These are phyloP conservation scores for Aspergillus indologenus DNA, from an alignment of 495 filamentous ascomycete species.

Conservation along the genomic window DNA sequence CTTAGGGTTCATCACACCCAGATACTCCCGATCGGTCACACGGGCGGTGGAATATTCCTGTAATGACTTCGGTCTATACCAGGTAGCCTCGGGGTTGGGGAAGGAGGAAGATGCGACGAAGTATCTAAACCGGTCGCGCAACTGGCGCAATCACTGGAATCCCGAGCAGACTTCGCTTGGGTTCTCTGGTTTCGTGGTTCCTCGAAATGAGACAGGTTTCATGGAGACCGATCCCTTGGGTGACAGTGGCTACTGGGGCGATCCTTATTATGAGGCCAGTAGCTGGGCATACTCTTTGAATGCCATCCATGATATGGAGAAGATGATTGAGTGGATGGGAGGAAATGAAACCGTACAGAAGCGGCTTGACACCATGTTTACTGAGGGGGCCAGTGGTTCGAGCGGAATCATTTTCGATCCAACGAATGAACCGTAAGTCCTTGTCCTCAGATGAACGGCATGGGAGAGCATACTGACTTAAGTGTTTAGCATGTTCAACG, in stretches of 20 bases:
- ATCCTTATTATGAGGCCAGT: slow-evolving; percentile 60
- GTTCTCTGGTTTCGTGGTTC: slow-evolving; percentile 65
- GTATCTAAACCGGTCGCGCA: slow-evolving; percentile 61
- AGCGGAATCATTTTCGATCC: slow-evolving; percentile 61
- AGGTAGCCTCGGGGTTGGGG: slow-evolving; percentile 51
- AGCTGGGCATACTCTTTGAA: slow-evolving; percentile 71
- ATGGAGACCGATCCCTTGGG: slow-evolving; percentile 52
- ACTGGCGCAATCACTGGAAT: slow-evolving; percentile 77
- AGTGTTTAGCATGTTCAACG: slow-evolving; percentile 51
- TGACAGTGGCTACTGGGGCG: slow-evolving; percentile 60
- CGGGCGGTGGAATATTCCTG: slow-evolving; percentile 65
- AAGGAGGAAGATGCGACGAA: slow-evolving; percentile 50
- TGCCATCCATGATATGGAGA: slow-evolving; percentile 63
- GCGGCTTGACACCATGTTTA: slow-evolving; percentile 45
- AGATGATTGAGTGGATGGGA: slow-evolving; percentile 55
- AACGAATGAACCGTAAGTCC: slow-evolving; percentile 60
- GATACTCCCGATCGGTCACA: slow-evolving; percentile 58
- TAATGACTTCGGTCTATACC: slow-evolving; percentile 65
- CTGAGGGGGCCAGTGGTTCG: slow-evolving; percentile 46
- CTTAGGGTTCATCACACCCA: slow-evolving; percentile 63
- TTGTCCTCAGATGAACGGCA: not conserved
- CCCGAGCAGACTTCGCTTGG: slow-evolving; percentile 47
- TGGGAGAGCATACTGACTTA: slow-evolving; percentile 5
- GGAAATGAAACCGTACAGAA: slow-evolving; percentile 40
- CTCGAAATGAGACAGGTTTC: slow-evolving; percentile 56